Evolutionary conservation across 208 protist genomes (phyloP).

Genomic region (Phytomonas francai): DNA sequence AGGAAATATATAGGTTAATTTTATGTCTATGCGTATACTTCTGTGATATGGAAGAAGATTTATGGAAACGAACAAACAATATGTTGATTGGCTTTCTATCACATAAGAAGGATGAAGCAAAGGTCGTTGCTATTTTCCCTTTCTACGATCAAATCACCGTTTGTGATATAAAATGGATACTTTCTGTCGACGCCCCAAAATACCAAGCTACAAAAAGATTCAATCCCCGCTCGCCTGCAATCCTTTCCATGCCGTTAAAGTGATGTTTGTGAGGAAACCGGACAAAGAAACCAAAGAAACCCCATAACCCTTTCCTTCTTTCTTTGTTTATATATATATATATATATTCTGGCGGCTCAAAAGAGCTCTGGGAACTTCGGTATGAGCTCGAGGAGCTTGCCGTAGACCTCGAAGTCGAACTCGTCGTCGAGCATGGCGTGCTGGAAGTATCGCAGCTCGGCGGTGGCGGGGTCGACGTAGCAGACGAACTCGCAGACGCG

Average conservation of each 20-base stretch:
- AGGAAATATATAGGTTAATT: neutral
- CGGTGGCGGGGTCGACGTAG: slow-evolving; percentile 77
- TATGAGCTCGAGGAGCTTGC: slow-evolving; percentile 61
- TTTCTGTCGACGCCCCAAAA: neutral
- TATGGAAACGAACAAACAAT: neutral
- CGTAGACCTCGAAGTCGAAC: slow-evolving; percentile 87
- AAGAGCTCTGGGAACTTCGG: slow-evolving; percentile 82
- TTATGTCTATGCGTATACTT: neutral
- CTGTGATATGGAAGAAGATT: neutral
- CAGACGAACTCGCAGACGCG: slow-evolving; percentile 88
- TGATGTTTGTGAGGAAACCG: neutral
- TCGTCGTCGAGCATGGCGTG: slow-evolving; percentile 86
- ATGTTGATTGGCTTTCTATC: neutral
- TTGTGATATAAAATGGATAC: neutral
- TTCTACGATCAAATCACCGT: neutral
- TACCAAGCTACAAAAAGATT: neutral
- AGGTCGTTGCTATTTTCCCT: neutral
- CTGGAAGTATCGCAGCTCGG: slow-evolving; percentile 70
- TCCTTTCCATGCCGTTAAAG: neutral
- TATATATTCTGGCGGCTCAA: slow-evolving; percentile 19
- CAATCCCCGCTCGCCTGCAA: neutral
- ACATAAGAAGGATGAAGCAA: neutral
- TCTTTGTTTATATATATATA: neutral
- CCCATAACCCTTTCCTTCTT: neutral
- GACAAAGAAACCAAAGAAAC: too few relatives aligned